These are phyloP conservation scores for Centella asiatica DNA, from an alignment of 129 eudicot genomes.

Conservation along the genomic window DNA sequence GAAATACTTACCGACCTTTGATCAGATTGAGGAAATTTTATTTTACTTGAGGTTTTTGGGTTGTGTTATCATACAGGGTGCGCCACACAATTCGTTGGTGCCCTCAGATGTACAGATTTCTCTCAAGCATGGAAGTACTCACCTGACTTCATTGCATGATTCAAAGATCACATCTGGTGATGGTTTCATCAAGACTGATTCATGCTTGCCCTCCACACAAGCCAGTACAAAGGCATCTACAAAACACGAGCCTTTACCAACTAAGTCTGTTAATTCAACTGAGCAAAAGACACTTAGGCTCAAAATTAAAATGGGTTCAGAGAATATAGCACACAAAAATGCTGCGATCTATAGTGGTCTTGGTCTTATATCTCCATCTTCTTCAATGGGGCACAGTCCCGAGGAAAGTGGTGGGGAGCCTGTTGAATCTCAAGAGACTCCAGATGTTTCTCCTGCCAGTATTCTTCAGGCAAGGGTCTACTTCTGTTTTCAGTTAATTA, in stretches of 20 bases:
- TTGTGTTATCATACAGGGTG: slow-evolving; percentile 43
- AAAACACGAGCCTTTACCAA: slow-evolving; percentile 20
- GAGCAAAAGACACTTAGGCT: slow-evolving; percentile 47
- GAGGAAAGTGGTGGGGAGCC: slow-evolving; percentile 34
- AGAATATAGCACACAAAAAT: slow-evolving; percentile 33
- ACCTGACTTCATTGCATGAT: slow-evolving; percentile 11
- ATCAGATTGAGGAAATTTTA: slow-evolving; percentile 5
- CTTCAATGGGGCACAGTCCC: slow-evolving; percentile 42
- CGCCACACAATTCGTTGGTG: slow-evolving; percentile 21
- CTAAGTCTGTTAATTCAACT: slow-evolving; percentile 28
- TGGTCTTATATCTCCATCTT: slow-evolving; percentile 56
- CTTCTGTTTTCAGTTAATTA: not conserved
- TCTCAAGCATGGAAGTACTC: slow-evolving; percentile 29
- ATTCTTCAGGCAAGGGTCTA: slow-evolving; percentile 45
- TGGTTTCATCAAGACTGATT: slow-evolving; percentile 23
- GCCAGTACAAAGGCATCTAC: slow-evolving; percentile 19
- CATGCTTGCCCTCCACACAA: slow-evolving; percentile 27
- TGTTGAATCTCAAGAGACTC: slow-evolving; percentile 22
- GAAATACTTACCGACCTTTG: slow-evolving; percentile 1
- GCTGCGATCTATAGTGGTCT: slow-evolving; percentile 55
- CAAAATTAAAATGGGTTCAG: slow-evolving; percentile 57
- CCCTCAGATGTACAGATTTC: slow-evolving; percentile 19
- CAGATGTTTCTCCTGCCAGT: slow-evolving; percentile 30
- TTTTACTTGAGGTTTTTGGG: slow-evolving; percentile 28
- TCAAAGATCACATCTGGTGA: slow-evolving; percentile 16